Evolutionary conservation across 495 filamentous ascomycete genomes (phyloP), one percentile per base, ranked within the genome.

Genomic region (Neurospora sp.): DNA sequence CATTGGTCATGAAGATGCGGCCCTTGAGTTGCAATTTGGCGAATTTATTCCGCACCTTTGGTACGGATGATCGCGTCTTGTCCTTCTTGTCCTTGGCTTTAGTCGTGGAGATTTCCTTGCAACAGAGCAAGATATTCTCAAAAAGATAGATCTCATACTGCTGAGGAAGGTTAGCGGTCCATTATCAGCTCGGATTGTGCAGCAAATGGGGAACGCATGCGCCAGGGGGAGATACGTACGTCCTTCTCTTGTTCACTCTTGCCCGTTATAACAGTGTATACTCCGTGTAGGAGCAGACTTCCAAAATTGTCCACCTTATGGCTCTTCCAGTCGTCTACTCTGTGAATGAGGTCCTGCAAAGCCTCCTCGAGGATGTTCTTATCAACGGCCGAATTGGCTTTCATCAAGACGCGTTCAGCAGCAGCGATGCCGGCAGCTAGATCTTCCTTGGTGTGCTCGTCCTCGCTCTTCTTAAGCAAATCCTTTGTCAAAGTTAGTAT

Each of bases 111-210:
- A 95, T 86, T 77, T 99, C 96, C 84, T 98, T 99, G 90, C 96
- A 99, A 77, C 96, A 99, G 31, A 99, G 89, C 27, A 99, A 86
- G 70, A 99, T 99, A 74, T 89, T 90, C 80, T 98, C 92, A 80
- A 99, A 99, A 39, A 99, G 89, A 81, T 97, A 99, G 70, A 99
- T 97, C 77, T 96, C 94, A 80, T 98, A 99, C 93, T 98, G 79
- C 10, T 70, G 3, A 27, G 44, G 12, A 70, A 59, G 37, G 76
- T 78, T 69, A 81, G 70, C 22, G 27, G 53, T 65, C 53, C 53
- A 68, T 61, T 46, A 72, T 48, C 71, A 72, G 48, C 65, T n/a
- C 69, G 12, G 42, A 38, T 9, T 12, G 14, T 7, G 39, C n/a
- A 5, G 53, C 5, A 70, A n/a, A 53, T 16, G 7, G 11, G 7